Percentiles rank a stretch among this genome's conserved stretches.
Conservation (phyloP, 2,329 filamentous ascomycete species). For the Diaporthe sp. region DNA sequence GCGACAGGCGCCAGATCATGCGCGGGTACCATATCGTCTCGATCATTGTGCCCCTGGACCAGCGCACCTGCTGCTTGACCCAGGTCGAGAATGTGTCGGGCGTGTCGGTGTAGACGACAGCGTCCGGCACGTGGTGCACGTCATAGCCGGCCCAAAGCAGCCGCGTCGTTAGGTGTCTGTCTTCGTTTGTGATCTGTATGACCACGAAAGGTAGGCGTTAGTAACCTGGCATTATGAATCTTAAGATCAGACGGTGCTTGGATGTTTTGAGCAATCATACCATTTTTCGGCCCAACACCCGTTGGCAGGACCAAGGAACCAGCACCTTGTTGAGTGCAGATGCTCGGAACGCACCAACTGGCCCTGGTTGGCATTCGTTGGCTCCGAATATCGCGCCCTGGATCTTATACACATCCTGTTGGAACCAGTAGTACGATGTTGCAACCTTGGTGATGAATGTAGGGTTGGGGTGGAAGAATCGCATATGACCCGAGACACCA, state of each 20-base stretch:
- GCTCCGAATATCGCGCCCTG: conserved; percentile 2
- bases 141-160: conserved; percentile 17
- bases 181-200: conserved; percentile 9
- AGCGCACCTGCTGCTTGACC: conserved; percentile 23
- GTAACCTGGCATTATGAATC: neutral
- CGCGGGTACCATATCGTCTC: conserved; percentile 18
- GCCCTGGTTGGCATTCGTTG: conserved; percentile 23
- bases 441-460: conserved; percentile 6
- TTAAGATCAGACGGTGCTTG: too few relatives aligned
- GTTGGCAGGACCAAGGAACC: conserved; percentile 6
- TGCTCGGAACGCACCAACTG: conserved; percentile 7
- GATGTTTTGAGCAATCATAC: neutral
- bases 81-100: conserved; percentile 8
- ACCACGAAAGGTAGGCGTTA: neutral
- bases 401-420: conserved; percentile 11
- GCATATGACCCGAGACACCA: conserved; percentile 17
- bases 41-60: conserved; percentile 18
- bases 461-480: conserved; percentile 13
- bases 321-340: conserved; percentile 3
- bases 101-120: conserved; percentile 16
- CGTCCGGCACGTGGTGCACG: conserved; percentile 6
- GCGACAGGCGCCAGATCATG: conserved; percentile 10
- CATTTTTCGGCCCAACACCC: conserved; percentile 13
- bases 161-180: conserved; percentile 16
- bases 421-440: conserved; percentile 26